Evolutionary conservation across 176 grass and related monocot species (phyloP), one percentile per base, ranked within the genome.

Genomic region (Pontederia crassipes): DNA sequence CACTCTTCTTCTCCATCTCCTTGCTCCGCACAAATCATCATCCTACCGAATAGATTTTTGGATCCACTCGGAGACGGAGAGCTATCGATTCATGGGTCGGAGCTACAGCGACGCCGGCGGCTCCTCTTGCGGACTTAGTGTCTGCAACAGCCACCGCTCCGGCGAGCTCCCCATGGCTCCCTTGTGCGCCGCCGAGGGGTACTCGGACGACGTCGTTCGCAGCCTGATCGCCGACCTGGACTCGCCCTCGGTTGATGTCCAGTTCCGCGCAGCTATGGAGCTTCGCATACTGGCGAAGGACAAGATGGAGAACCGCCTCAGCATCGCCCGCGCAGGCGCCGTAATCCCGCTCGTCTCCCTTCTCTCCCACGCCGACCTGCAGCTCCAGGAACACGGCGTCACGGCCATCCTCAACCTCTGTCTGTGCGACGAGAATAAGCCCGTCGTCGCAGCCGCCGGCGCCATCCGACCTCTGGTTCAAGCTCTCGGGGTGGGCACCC

Each of bases 321-420:
- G 62, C 62, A 65, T 65, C 45, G 62, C 62, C 11, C 62, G 62
- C 17, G 62, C 62, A 45, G 62, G 62, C 47, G 62, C 47, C 47
- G 12, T 65, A 6, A 5, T 45, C 11, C 62, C 62, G 46, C 62
- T 65, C 47, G 48, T 65, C 46, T 3, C 46, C 46, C 62, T 65
- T 20, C 62, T 65, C 62, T 52, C 62, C 12, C 62, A 65, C 62
- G 11, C 62, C 1, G 46, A 65, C 18, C 20, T 17, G 46, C 17
- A 48, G 46, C 62, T 65, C 47, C 62, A 65, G 62, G 62, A 65
- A 48, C 62, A 65, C 18, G 48, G 62, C 20, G 47, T 65, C 11
- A 65, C 62, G 47, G 62, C 62, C 47, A 9, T 65, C 62, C 62
- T 65, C 4, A 65, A 65, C 62, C 62, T 65, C 62, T 65, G 46